Base-by-base conservation (phyloP, 2,329 filamentous ascomycete genomes). In the Verticillium dahliae region DNA sequence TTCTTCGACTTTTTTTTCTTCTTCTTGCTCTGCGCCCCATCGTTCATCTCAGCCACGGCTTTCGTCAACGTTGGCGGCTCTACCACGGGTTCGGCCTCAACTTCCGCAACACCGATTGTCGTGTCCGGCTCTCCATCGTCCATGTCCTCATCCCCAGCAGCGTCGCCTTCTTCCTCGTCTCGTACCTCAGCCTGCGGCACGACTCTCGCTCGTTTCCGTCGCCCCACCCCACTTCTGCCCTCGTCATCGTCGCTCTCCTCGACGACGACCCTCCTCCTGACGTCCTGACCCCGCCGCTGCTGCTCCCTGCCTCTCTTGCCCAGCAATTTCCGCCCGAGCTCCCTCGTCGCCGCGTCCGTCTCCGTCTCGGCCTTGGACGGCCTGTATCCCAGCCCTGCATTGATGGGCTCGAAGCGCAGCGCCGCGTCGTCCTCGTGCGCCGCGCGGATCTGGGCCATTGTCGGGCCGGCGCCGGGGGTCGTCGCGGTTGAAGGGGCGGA, bases 381-480 rank as follows among this genome's bases (percentile, higher is more conserved):
- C 33, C 71, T 68, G 67, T 75, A 79, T 9, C 79, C 79, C 10
- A 81, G 66, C 39, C 79, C 80, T 31, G 74, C 72, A 67, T 78
- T 79, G 41, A 71, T 70, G 41, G 64, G 59, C 33, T 65, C 64
- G 56, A 63, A 60, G 41, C 63, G 64, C 39, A 65, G 22, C 35
- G 58, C 7, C 5, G 62, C 57, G 59, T 64, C 62, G 41, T 65
- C 63, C n/a, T 60, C 59, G 15, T 35, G 37, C 11, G 38, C 57
- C 52, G 38, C 57, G 14, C 41, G 37, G 54, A 55, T 33, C 34
- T 55, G 31, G 60, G 55, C 35, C 31, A 60, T 52, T 18, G 57
- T 13, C 15, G 57, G 18, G 14, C 58, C 14, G n/a, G 35, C 22
- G 31, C 37, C 18, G 39, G 63, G 37, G 34, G 58, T 56, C 10